A percentile compares a stretch with the other conserved stretches of the same genome.
phyloP scores from a whole-genome alignment of 805 yeast genomes.

The Saccharomycopsis sp. region DNA sequence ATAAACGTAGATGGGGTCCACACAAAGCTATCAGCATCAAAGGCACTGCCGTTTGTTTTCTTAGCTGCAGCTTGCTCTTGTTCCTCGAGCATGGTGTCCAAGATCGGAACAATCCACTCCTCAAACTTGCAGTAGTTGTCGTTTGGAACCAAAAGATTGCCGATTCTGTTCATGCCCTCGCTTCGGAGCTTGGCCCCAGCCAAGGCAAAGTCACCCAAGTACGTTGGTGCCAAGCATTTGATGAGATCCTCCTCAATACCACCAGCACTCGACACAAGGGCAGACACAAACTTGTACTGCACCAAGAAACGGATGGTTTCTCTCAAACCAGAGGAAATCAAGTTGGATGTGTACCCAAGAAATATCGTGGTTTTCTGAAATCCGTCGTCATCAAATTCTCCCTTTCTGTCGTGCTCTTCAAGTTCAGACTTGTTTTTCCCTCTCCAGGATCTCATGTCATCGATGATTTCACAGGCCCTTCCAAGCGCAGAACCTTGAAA shows the following conservation, averaged over 20 bases:
- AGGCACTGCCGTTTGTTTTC: constrained; percentile 41
- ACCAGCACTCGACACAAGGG: constrained; percentile 95
- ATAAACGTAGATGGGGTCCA: constrained; percentile 95
- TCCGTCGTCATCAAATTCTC: constrained; percentile 70
- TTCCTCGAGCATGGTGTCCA: constrained; percentile 81
- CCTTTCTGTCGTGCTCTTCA: constrained; percentile 58
- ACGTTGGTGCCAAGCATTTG: constrained; percentile 94
- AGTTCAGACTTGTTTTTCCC: constrained; percentile 66
- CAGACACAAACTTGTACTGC: constrained; percentile 90
- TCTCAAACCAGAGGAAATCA: constrained; percentile 90
- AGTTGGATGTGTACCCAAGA: constrained; percentile 92
- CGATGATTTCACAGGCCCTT: constrained; percentile 84
- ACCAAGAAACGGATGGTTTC: constrained; percentile 84
- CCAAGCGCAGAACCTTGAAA: constrained; percentile 88
- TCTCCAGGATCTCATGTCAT: constrained; percentile 89
- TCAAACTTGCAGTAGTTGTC: constrained; percentile 96
- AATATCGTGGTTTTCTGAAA: constrained; percentile 82
- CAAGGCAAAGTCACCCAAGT: constrained; percentile 81
- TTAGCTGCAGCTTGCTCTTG: constrained; percentile 57
- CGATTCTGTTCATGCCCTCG: constrained; percentile 96
- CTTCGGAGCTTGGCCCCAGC: constrained; percentile 79
- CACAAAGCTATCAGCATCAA: constrained; percentile 51
- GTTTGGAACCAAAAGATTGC: constrained; percentile 92
- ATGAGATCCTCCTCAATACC: constrained; percentile 97
- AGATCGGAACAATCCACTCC: constrained; percentile 96